phyloP scores from a whole-genome alignment of 129 eudicot genomes.

The Tagetes erecta region DNA sequence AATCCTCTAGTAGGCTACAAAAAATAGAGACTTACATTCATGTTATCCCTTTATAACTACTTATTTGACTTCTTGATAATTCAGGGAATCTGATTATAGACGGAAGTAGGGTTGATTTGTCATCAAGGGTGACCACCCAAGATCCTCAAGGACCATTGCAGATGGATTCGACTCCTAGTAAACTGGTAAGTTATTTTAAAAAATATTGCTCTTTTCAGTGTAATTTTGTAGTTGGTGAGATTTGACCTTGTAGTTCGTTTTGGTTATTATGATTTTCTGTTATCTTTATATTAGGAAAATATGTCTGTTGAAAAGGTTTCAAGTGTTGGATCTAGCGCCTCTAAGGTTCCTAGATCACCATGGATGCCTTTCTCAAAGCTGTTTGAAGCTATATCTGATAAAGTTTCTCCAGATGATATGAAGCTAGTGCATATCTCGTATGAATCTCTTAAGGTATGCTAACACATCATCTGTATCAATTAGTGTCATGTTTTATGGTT shows the following conservation, averaged over 20 bases:
- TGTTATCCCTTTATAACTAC: not conserved
- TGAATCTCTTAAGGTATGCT: constrained; percentile 48
- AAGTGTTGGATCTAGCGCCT: constrained; percentile 42
- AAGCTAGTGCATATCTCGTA: constrained; percentile 39
- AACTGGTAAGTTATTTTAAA: constrained; percentile 27
- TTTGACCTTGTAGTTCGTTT: not conserved
- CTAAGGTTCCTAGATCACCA: constrained; percentile 58
- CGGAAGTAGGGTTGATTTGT: constrained; percentile 37
- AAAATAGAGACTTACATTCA: not conserved
- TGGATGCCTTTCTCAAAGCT: constrained; percentile 64
- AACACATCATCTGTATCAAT: not conserved
- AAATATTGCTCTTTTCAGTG: not conserved
- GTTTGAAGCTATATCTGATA: constrained; percentile 51
- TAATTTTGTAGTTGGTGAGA: not conserved
- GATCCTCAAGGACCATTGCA: constrained; percentile 28
- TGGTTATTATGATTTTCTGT: not conserved
- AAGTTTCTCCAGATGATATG: constrained; percentile 47
- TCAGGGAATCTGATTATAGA: constrained; percentile 34
- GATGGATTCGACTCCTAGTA: constrained; percentile 31
- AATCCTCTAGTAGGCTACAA: not conserved
- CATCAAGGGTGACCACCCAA: constrained; percentile 44
- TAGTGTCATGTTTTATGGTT: not conserved
- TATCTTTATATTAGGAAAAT: constrained; percentile 35
- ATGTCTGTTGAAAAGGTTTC: constrained; percentile 29
- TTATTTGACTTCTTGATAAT: constrained; percentile 27